Percentiles rank a stretch among this genome's conserved stretches.
Conservation (phyloP, 371 early-diverging fungal genomes). For the Mucor ambiguus region DNA sequence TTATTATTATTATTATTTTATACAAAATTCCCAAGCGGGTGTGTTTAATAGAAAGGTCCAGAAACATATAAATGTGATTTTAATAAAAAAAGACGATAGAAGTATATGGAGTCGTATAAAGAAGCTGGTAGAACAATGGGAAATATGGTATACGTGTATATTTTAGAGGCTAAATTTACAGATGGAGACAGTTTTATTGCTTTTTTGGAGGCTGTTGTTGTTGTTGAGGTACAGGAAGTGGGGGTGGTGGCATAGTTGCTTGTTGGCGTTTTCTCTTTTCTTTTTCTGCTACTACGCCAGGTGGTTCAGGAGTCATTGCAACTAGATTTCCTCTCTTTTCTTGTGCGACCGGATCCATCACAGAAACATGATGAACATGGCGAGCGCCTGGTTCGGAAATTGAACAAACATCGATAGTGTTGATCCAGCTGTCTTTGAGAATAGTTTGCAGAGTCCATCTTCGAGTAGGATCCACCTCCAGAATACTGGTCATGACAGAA, state of each 20-base stretch:
- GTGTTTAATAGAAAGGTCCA: not conserved
- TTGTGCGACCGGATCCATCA: constrained; percentile 17
- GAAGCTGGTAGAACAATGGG: not conserved
- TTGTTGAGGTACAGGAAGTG: not conserved
- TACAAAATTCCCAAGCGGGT: not conserved
- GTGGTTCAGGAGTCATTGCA: constrained; percentile 46
- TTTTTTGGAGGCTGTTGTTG: not conserved
- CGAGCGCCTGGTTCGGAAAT: constrained; percentile 39
- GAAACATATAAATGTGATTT: not conserved
- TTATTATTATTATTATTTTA: not conserved
- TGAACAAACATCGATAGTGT: constrained; percentile 60
- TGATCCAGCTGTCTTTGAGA: constrained; percentile 54
- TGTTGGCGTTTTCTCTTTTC: constrained; percentile 26
- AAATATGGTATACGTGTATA: not conserved
- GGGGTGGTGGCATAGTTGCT: not conserved
- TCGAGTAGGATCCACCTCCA: constrained; percentile 54
- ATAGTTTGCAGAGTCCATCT: constrained; percentile 52
- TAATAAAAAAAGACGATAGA: not conserved
- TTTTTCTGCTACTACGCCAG: constrained; percentile 50
- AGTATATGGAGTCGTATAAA: not conserved
- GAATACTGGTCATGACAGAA: constrained; percentile 47
- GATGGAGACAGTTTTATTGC: not conserved
- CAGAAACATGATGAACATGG: constrained; percentile 55
- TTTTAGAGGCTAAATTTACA: constrained; percentile 1
- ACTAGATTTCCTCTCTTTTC: constrained; percentile 38